phyloP scores from a whole-genome alignment of 805 yeast genomes.

The Isabelozyma heimii region DNA sequence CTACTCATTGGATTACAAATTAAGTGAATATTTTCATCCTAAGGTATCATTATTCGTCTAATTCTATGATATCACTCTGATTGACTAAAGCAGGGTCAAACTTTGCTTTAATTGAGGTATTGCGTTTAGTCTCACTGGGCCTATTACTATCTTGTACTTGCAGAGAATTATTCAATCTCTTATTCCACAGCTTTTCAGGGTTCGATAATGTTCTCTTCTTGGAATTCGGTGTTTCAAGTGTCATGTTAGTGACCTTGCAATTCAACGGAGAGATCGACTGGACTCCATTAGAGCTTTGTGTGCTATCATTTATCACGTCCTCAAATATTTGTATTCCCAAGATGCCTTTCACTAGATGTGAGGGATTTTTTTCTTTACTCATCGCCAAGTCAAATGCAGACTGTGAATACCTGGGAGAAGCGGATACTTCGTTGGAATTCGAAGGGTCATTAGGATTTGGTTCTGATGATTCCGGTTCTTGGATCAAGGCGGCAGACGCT shows the following conservation, averaged over 20 bases:
- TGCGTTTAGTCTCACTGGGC: background rate
- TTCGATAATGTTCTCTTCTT: slow-evolving; percentile 6
- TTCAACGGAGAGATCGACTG: slow-evolving; percentile 16
- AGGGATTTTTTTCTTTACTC: too few species aligned
- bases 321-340: background rate
- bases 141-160: background rate
- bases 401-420: slow-evolving; percentile 9
- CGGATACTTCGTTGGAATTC: background rate
- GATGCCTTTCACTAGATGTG: background rate
- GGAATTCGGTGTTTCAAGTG: slow-evolving; percentile 9
- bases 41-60: background rate
- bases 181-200: slow-evolving; percentile 5
- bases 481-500: too few species aligned
- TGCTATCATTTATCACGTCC: background rate
- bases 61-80: background rate
- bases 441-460: too few species aligned
- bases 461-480: too few species aligned
- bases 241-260: slow-evolving; percentile 16
- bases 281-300: background rate
- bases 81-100: background rate
- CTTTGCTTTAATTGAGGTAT: background rate
- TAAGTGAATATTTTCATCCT: too few species aligned
- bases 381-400: slow-evolving; percentile 16
- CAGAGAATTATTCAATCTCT: slow-evolving; percentile 2
- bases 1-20: background rate